Conservation (phyloP, 441 rosid genomes). For the Geranium incanum region DNA sequence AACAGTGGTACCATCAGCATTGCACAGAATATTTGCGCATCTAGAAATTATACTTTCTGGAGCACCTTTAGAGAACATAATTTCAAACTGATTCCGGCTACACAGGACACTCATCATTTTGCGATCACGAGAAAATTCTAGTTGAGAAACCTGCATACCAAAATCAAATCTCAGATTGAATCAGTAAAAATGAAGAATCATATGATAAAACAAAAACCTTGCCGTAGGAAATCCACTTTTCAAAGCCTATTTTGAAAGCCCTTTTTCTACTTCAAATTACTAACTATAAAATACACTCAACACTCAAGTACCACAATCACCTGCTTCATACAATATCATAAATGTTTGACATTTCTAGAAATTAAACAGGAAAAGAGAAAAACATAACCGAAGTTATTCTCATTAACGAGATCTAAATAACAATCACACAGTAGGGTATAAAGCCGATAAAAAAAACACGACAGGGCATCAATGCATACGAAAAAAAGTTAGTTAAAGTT, state of each 20-base stretch:
- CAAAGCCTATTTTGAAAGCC: conserved; percentile 7
- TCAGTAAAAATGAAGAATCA: conserved; percentile 16
- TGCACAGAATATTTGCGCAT: conserved; percentile 77
- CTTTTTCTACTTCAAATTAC: background rate
- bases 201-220: conserved; percentile 3
- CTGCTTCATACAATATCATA: background rate
- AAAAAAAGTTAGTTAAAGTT: background rate
- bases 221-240: background rate
- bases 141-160: conserved; percentile 57
- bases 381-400: background rate
- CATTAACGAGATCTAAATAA: background rate
- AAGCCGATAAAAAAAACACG: no score
- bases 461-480: background rate
- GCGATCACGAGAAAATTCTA: conserved; percentile 97
- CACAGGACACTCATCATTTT: conserved; percentile 97
- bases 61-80: conserved; percentile 96
- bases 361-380: background rate
- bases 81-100: conserved; percentile 59
- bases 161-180: conserved; percentile 10
- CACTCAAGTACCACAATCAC: conserved; percentile 1
- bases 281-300: background rate
- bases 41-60: conserved; percentile 88
- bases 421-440: background rate
- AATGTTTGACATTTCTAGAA: background rate
- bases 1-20: conserved; percentile 69